Conservation (phyloP, 2,329 filamentous ascomycete genomes). For the Sphaceloma murrayae region DNA sequence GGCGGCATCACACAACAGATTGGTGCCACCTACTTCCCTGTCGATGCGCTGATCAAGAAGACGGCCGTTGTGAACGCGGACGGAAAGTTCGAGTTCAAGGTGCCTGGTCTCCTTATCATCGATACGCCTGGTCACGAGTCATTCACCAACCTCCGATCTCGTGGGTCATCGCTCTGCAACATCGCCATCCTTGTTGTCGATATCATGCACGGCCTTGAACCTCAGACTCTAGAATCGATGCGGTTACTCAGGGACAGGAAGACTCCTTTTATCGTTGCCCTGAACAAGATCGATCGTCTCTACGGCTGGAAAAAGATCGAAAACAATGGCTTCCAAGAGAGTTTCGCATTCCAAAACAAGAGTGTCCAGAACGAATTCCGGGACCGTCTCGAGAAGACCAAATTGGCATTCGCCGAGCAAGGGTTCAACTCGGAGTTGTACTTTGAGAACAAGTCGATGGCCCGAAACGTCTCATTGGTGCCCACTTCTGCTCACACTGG, state of each 20-base stretch:
- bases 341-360: constrained; percentile 79
- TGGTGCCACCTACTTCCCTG: constrained; percentile 97
- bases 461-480: constrained; percentile 86
- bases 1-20: constrained; percentile 99
- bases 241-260: constrained; percentile 81
- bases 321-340: constrained; percentile 97
- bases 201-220: constrained; percentile 99
- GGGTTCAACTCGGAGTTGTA: constrained; percentile 96
- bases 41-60: constrained; percentile 86
- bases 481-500: constrained; percentile 98
- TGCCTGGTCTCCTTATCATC: constrained; percentile 91
- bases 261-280: constrained; percentile 94
- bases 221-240: constrained; percentile 96
- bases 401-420: constrained; percentile 88
- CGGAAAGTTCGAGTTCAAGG: constrained; percentile 87
- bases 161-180: constrained; percentile 97
- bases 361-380: constrained; percentile 89
- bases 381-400: constrained; percentile 81
- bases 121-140: constrained; percentile 99
- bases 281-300: constrained; percentile 99
- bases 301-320: constrained; percentile 98
- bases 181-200: constrained; percentile 98
- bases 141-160: constrained; percentile 93
- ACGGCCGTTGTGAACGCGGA: constrained; percentile 88
- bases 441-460: constrained; percentile 97